These are phyloP conservation scores for Fusarium sublunatum DNA, from an alignment of 2,329 filamentous ascomycete genomes.

Conservation along the genomic window DNA sequence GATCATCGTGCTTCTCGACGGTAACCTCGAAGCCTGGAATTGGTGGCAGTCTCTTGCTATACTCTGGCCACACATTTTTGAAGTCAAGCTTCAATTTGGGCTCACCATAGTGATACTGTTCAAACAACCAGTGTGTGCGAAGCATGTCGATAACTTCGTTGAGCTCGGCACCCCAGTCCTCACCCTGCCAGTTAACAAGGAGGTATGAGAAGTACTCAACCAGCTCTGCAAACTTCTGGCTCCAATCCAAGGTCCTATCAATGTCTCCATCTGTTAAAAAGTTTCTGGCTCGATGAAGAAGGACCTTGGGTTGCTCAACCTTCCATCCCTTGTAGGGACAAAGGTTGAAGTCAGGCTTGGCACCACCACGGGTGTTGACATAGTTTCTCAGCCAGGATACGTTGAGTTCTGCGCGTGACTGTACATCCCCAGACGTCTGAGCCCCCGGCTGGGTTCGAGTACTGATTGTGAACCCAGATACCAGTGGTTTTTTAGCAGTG, in stretches of 20 bases:
- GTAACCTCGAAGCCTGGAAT: constrained; percentile 29
- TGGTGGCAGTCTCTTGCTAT: constrained; percentile 46
- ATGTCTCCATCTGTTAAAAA: constrained; percentile 63
- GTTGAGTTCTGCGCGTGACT: constrained; percentile 3
- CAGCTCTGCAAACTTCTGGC: constrained; percentile 52
- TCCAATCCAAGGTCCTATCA: constrained; percentile 56
- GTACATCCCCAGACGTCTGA: neutral
- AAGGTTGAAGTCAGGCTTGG: constrained; percentile 14
- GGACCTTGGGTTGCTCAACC: constrained; percentile 49
- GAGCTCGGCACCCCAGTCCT: constrained; percentile 49
- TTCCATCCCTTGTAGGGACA: constrained; percentile 51
- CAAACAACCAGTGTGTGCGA: constrained; percentile 50
- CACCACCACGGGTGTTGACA: neutral
- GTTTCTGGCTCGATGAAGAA: constrained; percentile 50
- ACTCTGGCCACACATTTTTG: constrained; percentile 22
- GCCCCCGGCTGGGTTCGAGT: constrained; percentile 10
- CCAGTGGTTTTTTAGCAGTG: neutral
- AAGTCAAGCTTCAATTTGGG: constrained; percentile 46
- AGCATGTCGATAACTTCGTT: constrained; percentile 50
- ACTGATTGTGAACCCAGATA: constrained; percentile 24
- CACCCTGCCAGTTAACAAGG: constrained; percentile 29
- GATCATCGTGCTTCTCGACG: constrained; percentile 3
- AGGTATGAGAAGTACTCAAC: constrained; percentile 55
- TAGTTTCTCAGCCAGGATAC: constrained; percentile 11
- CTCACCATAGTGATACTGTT: constrained; percentile 51